Evolutionary conservation across 2,329 filamentous ascomycete species (phyloP), one percentile per base, ranked within the genome.

Genomic region (Basipetospora chlamydospora): DNA sequence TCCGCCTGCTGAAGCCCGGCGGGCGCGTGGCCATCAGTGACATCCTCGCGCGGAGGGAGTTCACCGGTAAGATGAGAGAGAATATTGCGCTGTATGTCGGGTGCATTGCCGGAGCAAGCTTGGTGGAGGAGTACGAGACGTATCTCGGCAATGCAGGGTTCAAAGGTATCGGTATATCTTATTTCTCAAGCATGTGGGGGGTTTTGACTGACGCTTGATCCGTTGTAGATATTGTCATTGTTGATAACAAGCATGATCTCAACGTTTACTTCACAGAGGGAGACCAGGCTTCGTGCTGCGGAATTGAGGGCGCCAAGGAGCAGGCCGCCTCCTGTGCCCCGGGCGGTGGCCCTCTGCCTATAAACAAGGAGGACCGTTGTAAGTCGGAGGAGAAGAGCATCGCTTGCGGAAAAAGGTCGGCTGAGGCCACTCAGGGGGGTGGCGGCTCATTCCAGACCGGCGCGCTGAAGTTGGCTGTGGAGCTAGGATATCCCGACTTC

Each of bases 11-110:
- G 2, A 72, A 67, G 43, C 60, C 66, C 0, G 66, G 69, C 3
- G 74, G 74, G 1, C 54, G 73, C 6, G 52, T 78, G 8, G 73
- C 72, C 0, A 53, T 80, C 25, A 69, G 63, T 2, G 74, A 80
- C 45, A 74, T 78, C 9, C 53, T 79, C 1, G 61, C 67, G 2
- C 60, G 55, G 38, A 65, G 64, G 46, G 46, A 53, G 7, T 52
- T 77, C 1, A 54, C 70, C 0, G 47, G 63, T 6, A 47, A 60
- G n/a, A 47, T 78, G n/a, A 58, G 53, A 33, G 52, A 54, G 2
- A 57, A 64, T 43, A 54, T 72, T 17, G 61, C 63, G 1, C 46
- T 77, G 5, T 73, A 76, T 47, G 66, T 75, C 3, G 73, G 73
- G 0, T 79, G 74, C 41, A 59, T 78, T 20, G 60, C 68, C 2